Percentiles rank a stretch among this genome's conserved stretches.
phyloP scores from a whole-genome alignment of 1,139 yeast genomes.

The Suhomyces anneliseae region DNA sequence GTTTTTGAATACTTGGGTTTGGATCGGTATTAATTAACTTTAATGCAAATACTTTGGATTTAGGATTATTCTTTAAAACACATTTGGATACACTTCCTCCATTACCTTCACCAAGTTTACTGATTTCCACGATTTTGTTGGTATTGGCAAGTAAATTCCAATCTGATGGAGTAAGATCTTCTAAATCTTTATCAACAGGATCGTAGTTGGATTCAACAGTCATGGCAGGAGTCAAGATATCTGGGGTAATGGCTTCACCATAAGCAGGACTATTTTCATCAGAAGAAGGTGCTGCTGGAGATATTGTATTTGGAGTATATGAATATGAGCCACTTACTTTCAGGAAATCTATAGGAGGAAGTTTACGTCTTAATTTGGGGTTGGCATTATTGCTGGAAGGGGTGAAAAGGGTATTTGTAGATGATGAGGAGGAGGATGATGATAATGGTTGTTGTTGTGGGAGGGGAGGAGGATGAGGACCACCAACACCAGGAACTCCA shows the following conservation, averaged over 20 bases:
- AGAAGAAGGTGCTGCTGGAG: constrained; percentile 4
- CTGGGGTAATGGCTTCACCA: background rate
- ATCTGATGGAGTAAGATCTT: constrained; percentile 68
- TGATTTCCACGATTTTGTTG: constrained; percentile 60
- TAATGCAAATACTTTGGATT: constrained; percentile 73
- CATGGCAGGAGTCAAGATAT: background rate
- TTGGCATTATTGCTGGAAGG: constrained; percentile 10
- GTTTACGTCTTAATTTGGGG: constrained; percentile 36
- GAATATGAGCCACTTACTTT: constrained; percentile 34
- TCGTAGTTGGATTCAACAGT: background rate
- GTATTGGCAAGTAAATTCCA: constrained; percentile 69
- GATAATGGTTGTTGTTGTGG: constrained; percentile 5
- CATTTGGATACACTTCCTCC: constrained; percentile 92
- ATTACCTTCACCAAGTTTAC: constrained; percentile 86
- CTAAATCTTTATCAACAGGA: constrained; percentile 26
- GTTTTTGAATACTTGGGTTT: constrained; percentile 80
- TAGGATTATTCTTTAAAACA: constrained; percentile 32
- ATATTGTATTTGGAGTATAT: constrained; percentile 11
- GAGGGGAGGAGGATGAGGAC: background rate
- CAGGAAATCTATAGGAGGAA: constrained; percentile 46
- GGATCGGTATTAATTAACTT: constrained; percentile 76
- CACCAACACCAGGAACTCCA: background rate
- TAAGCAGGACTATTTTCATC: background rate
- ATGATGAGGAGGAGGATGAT: constrained; percentile 8
- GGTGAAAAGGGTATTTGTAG: constrained; percentile 10